Base-by-base conservation (phyloP, 2,329 filamentous ascomycete genomes). In the Arthrobotrys entomopaga region DNA sequence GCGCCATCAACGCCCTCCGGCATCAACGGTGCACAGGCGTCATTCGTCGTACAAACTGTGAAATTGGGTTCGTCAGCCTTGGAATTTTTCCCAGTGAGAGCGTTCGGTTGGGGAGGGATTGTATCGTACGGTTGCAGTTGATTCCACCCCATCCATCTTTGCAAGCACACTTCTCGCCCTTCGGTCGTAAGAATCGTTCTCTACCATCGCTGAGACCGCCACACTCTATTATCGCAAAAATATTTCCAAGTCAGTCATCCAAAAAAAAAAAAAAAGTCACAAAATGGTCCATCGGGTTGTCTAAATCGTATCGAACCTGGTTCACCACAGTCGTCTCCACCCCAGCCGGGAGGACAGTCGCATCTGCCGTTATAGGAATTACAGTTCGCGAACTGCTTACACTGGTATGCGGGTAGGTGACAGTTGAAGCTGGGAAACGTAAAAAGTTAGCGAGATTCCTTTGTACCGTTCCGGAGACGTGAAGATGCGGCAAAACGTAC, bases 61-160 rank as follows among this genome's bases (percentile, higher is more conserved):
- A 11, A 40, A 48, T 49, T 11, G 6, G 20, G 48, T 73, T 15
- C 22, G 20, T 40, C 50, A 61, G 58, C 22, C 40, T 26, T 19
- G 19, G 58, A 26, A n/a, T 8, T 10, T 46, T 26, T 2, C 24
- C 15, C 15, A 42, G 26, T 22, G 53, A 13, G 19, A 50, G 16
- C 19, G 1, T 34, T 34, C 29, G 29, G 29, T 8, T 34, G 29
- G 50, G 19, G 16, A 42, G 50, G 42, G 50, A 13, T 26, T 48
- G 26, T 65, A 52, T 65, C 77, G 38, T 77, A 79, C 78, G 71
- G 79, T 95, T 99, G 87, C 95, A 99, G 84, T 99, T 99, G 83
- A 99, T 94, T 76, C 95, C 95, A 46, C 87, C 87, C 95, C 95
- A 99, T 65, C 95, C 95, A 42, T 96, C 91, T 80, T 93, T 90